Base-by-base conservation (phyloP, 805 yeast species). In the Yarrowia hollandica region DNA sequence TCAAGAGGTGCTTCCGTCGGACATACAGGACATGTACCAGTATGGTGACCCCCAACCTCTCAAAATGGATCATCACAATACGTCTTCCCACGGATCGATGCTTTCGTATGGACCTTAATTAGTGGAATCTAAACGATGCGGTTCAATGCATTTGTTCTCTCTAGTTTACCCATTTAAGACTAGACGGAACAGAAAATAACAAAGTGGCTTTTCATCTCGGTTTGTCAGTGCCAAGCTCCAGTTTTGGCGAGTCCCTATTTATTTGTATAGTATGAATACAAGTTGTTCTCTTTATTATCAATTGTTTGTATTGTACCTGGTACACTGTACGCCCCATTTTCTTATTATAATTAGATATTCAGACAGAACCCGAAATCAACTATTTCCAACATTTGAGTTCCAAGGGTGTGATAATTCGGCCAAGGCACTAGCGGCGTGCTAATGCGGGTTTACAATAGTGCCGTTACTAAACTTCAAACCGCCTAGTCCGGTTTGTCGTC, bases 261-360 rank as follows among this genome's bases (percentile, higher is more conserved):
- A 44, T 44, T 44, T 44, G 52, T 44, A 44, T 44, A 44, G 30
- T 44, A 44, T 39, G 18, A 39, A 39, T n/a, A 39, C 28, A 30
- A 39, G 44, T 23, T 22, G 28, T 22, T 39, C 44, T 39, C 44
- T 37, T 19, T 15, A n/a, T n/a, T n/a, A n/a, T n/a, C n/a, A n/a
- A n/a, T n/a, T n/a, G n/a, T n/a, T n/a, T n/a, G n/a, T n/a, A n/a
- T n/a, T n/a, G n/a, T n/a, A n/a, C n/a, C n/a, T n/a, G n/a, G n/a
- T n/a, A n/a, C n/a, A n/a, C n/a, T n/a, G n/a, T n/a, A n/a, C n/a
- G n/a, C n/a, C n/a, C n/a, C n/a, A n/a, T n/a, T n/a, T n/a, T n/a
- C n/a, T n/a, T n/a, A n/a, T n/a, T n/a, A n/a, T n/a, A n/a, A n/a
- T n/a, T n/a, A n/a, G n/a, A n/a, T n/a, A n/a, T n/a, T n/a, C n/a